Evolutionary conservation across 495 filamentous ascomycete genomes (phyloP).

Genomic region (Trichoderma virens): DNA sequence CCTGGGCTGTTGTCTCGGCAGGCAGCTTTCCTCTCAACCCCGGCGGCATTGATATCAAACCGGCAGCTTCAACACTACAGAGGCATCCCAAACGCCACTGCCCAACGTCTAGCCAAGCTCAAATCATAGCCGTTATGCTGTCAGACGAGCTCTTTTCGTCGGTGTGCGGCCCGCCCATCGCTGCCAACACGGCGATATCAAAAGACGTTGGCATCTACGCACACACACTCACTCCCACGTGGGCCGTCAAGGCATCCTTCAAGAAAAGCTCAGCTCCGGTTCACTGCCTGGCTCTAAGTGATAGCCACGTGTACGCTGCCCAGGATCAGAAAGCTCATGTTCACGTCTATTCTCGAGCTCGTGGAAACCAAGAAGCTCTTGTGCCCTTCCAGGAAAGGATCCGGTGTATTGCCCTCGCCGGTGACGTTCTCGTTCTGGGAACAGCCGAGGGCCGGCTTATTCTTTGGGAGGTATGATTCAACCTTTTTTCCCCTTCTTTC

Average conservation of each 20-base stretch:
- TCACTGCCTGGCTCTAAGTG: slow-evolving; percentile 73
- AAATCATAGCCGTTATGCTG: slow-evolving; percentile 48
- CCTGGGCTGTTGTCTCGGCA: not conserved
- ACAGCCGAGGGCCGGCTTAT: slow-evolving; percentile 79
- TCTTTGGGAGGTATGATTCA: slow-evolving; percentile 89
- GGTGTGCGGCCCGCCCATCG: slow-evolving; percentile 54
- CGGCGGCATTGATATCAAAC: not conserved
- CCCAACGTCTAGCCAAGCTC: not conserved
- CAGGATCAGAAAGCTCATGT: slow-evolving; percentile 86
- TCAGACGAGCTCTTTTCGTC: slow-evolving; percentile 76
- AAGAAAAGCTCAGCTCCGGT: slow-evolving; percentile 82
- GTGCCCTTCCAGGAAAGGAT: slow-evolving; percentile 82
- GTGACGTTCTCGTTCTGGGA: slow-evolving; percentile 71
- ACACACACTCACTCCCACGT: slow-evolving; percentile 70
- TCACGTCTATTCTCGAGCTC: slow-evolving; percentile 79
- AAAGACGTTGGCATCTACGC: slow-evolving; percentile 80
- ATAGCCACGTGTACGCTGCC: slow-evolving; percentile 81
- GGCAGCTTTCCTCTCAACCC: not conserved
- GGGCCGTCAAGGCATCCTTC: slow-evolving; percentile 64
- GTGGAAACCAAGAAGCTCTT: slow-evolving; percentile 76
- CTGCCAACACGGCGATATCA: slow-evolving; percentile 54
- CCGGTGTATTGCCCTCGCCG: slow-evolving; percentile 56
- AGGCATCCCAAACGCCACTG: not conserved
- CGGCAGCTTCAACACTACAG: not conserved
- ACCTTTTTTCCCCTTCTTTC: slow-evolving; percentile 12